Conservation (phyloP, 2,329 filamentous ascomycete species). For the Grosmannia penicillata region DNA sequence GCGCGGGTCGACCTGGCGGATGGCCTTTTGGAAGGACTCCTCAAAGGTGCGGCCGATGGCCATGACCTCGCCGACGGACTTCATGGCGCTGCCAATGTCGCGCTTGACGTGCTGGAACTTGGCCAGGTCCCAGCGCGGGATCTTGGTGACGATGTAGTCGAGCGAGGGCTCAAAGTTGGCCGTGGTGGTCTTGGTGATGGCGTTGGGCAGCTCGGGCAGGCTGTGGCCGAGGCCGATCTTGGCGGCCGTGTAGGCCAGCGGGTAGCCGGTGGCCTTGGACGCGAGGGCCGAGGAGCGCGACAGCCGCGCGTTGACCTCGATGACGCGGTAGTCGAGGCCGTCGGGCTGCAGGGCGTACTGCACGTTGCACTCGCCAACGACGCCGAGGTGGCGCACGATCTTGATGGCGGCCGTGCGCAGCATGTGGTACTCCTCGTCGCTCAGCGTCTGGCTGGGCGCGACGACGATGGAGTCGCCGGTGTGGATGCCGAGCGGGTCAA, state of each 20-base stretch:
- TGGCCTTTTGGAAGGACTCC: constrained; percentile 97
- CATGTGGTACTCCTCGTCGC: constrained; percentile 99
- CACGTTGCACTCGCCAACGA: constrained; percentile 97
- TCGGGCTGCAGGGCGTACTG: constrained; percentile 96
- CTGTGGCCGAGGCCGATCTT: constrained; percentile 97
- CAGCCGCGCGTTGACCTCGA: constrained; percentile 97
- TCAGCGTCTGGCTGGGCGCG: constrained; percentile 89
- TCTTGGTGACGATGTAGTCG: constrained; percentile 98
- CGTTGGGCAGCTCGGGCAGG: constrained; percentile 89
- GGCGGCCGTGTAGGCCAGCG: constrained; percentile 89
- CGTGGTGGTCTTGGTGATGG: constrained; percentile 95
- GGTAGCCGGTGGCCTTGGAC: constrained; percentile 96
- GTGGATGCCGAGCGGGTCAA: constrained; percentile 92
- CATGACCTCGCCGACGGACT: constrained; percentile 98
- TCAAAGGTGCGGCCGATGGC: constrained; percentile 97
- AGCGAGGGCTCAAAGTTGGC: constrained; percentile 97
- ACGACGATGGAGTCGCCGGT: constrained; percentile 98
- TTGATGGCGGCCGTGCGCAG: constrained; percentile 94
- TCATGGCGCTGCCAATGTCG: constrained; percentile 96
- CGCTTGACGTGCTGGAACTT: constrained; percentile 99
- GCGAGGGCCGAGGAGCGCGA: constrained; percentile 93
- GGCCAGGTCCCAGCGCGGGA: constrained; percentile 92
- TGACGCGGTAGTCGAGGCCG: constrained; percentile 94
- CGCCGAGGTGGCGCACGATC: constrained; percentile 91
- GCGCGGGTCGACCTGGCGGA: constrained; percentile 86